Evolutionary conservation across 371 early-diverging fungal genomes (phyloP).

Genomic region (Mucor racemosus): DNA sequence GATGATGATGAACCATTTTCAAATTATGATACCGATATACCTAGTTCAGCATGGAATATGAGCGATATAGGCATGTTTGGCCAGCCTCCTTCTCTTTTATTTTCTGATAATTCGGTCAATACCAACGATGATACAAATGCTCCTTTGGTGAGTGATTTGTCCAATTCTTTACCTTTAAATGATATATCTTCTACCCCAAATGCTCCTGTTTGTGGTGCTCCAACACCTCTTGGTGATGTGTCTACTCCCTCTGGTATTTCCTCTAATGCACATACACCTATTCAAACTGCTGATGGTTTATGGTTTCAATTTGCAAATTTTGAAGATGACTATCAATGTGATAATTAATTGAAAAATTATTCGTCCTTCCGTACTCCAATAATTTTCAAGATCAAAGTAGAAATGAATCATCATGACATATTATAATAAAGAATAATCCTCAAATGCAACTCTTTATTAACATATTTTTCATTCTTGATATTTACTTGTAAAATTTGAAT

Average conservation of each 20-base stretch:
- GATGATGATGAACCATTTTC: slow-evolving; percentile 30
- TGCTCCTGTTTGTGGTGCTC: background rate
- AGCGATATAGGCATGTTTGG: slow-evolving; percentile 22
- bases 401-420: too few relatives aligned
- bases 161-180: slow-evolving; percentile 4
- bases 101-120: slow-evolving; percentile 32
- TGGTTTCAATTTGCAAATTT: slow-evolving; percentile 54
- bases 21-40: slow-evolving; percentile 18
- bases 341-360: background rate
- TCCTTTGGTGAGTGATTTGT: background rate
- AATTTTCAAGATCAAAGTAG: background rate
- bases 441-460: too few relatives aligned
- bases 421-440: too few relatives aligned
- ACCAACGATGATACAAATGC: slow-evolving; percentile 23
- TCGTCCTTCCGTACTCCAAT: background rate
- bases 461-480: too few relatives aligned
- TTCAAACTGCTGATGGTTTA: slow-evolving; percentile 23
- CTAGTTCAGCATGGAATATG: slow-evolving; percentile 29
- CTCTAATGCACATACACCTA: slow-evolving; percentile 12
- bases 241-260: background rate
- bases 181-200: slow-evolving; percentile 11
- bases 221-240: background rate
- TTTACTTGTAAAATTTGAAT: too few relatives aligned
- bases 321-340: slow-evolving; percentile 41
- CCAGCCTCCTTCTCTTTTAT: slow-evolving; percentile 33